A percentile compares a stretch with the other conserved stretches of the same genome.
These are phyloP conservation scores for Scheffersomyces lignosus DNA, from an alignment of 805 yeast genomes.

Conservation along the genomic window DNA sequence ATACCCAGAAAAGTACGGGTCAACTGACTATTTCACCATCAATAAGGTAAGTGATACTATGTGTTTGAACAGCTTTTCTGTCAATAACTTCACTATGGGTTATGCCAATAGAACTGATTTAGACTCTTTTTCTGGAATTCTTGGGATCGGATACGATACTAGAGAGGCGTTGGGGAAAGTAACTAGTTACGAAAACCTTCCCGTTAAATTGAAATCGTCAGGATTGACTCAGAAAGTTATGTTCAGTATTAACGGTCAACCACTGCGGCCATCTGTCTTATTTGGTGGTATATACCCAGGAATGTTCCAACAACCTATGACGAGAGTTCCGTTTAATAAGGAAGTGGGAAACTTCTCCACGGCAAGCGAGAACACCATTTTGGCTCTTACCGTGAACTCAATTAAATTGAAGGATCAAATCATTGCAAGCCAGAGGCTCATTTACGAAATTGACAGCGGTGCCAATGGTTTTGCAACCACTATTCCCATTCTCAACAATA, in stretches of 20 bases:
- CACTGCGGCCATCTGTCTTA: constrained; percentile 12
- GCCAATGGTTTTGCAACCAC: constrained; percentile 15
- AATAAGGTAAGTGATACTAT: constrained; percentile 2
- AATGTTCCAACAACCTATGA: constrained; percentile 24
- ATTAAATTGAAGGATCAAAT: constrained; percentile 6
- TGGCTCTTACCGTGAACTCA: constrained; percentile 13
- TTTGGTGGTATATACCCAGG: constrained; percentile 36
- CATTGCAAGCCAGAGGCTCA: constrained; percentile 12
- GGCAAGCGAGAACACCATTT: constrained; percentile 6
- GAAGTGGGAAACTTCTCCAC: constrained; percentile 10
- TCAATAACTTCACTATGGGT: constrained; percentile 8
- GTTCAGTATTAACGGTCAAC: constrained; percentile 13
- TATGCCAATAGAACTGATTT: constrained; percentile 5
- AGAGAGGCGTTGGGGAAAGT: constrained; percentile 7
- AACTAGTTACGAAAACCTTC: constrained; percentile 12
- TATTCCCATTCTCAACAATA: constrained; percentile 11
- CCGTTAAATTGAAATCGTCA: constrained; percentile 10
- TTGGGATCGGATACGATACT: constrained; percentile 17
- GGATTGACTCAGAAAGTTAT: constrained; percentile 9
- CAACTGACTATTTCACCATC: constrained; percentile 3
- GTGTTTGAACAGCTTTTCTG: constrained; percentile 1
- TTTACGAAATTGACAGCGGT: constrained; percentile 18
- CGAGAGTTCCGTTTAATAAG: constrained; percentile 11
- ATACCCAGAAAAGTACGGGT: constrained; percentile 4
- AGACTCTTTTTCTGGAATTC: constrained; percentile 9